These are phyloP conservation scores for Hypomontagnella submonticulosa DNA, from an alignment of 495 filamentous ascomycete genomes.

Conservation along the genomic window DNA sequence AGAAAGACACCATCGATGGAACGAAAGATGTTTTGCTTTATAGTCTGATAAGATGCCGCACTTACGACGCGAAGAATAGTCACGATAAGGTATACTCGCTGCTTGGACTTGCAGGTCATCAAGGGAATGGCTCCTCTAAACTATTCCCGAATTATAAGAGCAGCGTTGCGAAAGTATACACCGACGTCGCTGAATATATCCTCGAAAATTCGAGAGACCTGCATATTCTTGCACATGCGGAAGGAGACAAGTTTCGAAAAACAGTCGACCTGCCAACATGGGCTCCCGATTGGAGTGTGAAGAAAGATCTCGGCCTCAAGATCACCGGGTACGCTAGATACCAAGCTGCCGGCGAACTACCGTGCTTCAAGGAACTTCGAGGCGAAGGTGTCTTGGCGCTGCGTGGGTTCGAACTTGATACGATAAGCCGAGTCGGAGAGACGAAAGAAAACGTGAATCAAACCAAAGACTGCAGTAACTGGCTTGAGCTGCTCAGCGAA, in stretches of 20 bases:
- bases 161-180: constrained; percentile 25
- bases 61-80: constrained; percentile 24
- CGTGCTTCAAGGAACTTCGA: constrained; percentile 22
- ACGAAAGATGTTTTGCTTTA: constrained; percentile 14
- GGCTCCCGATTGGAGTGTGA: constrained; percentile 39
- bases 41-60: constrained; percentile 39
- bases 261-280: constrained; percentile 21
- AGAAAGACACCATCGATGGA: background rate
- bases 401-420: constrained; percentile 33
- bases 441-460: constrained; percentile 29
- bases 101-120: constrained; percentile 14
- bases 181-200: constrained; percentile 25
- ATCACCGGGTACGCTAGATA: constrained; percentile 38
- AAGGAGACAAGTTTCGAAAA: constrained; percentile 20
- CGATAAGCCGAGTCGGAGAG: constrained; percentile 29
- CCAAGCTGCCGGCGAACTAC: constrained; percentile 24
- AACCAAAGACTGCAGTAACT: constrained; percentile 16
- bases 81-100: constrained; percentile 40
- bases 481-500: constrained; percentile 26
- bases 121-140: background rate
- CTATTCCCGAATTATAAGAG: constrained; percentile 23
- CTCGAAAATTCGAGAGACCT: constrained; percentile 14
- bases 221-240: constrained; percentile 36
- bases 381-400: constrained; percentile 1
- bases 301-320: constrained; percentile 31